Evolutionary conservation across 371 early-diverging fungal genomes (phyloP), one percentile per base, ranked within the genome.

Genomic region (Mortierella polycephala): DNA sequence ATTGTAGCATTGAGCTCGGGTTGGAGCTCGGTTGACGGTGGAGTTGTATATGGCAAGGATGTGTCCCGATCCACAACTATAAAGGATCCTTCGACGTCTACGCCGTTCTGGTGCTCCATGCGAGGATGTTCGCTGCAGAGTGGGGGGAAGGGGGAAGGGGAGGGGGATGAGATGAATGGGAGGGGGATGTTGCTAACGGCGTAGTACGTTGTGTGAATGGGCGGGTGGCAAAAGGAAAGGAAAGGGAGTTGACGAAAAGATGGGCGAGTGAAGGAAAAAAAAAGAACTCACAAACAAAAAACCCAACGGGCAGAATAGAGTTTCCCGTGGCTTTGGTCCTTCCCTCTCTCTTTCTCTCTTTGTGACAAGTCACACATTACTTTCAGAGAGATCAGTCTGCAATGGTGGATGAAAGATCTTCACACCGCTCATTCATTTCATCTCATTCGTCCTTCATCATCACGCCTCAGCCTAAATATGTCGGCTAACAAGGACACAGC

Each of bases 41-140:
- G 62, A 39, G 45, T 18, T 59, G 4, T 30, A 30, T 30, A 30
- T 4, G 30, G 30, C 23, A 47, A 59, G 0, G 60, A 13, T 7
- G 60, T 13, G 41, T 39, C n/a, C 42, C 13, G 2, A 7, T 42
- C 41, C 7, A 66, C 53, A 7, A 71, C 57, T 45, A 66, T 57
- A 14, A 64, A 71, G 2, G 65, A 64, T 3, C 60, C 71, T 20
- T 71, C 71, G 49, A 64, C 23, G 46, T 57, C 57, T 5, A 11
- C 14, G 13, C 30, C 7, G 41, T 55, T 50, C 49, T 60, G 61
- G 23, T 61, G 62, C 12, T 56, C 52, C 69, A 69, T 62, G 42
- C 1, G 44, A 11, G 12, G 30, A 30, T 30, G 30, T 30, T 30
- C 30, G 30, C 30, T 30, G 18, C 20, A 7, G 39, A 39, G 20